Evolutionary conservation across 176 grass and related monocot species (phyloP).

Genomic region (Avena sativa): DNA sequence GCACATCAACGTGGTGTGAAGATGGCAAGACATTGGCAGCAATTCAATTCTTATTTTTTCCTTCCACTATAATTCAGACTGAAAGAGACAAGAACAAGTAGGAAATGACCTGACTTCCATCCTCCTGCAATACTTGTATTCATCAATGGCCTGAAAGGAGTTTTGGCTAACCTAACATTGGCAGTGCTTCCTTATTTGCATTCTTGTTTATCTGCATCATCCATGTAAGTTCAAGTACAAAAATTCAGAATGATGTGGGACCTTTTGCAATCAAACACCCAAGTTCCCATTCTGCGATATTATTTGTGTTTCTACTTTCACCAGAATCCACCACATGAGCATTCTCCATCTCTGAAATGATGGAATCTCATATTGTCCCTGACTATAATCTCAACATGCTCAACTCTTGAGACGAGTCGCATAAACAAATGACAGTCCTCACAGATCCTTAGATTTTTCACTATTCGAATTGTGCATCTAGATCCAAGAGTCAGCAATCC

Average conservation of each 20-base stretch:
- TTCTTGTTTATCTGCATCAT: slow-evolving; percentile 11
- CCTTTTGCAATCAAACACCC: slow-evolving; percentile 1
- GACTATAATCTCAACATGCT: slow-evolving; percentile 54
- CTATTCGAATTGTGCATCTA: slow-evolving; percentile 60
- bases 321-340: slow-evolving; percentile 77
- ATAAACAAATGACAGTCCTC: slow-evolving; percentile 77
- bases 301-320: slow-evolving; percentile 40
- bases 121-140: slow-evolving; percentile 24
- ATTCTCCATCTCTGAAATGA: slow-evolving; percentile 69
- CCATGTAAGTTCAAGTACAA: not conserved
- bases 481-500: slow-evolving; percentile 53
- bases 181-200: not conserved
- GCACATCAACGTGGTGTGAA: slow-evolving; percentile 15
- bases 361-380: slow-evolving; percentile 81
- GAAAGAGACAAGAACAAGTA: slow-evolving; percentile 13
- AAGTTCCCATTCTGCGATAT: slow-evolving; percentile 10
- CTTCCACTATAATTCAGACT: slow-evolving; percentile 20
- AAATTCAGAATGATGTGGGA: slow-evolving; percentile 27
- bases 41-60: slow-evolving; percentile 39
- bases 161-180: not conserved
- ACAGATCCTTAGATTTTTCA: slow-evolving; percentile 82
- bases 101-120: slow-evolving; percentile 6
- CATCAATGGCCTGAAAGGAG: not conserved
- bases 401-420: slow-evolving; percentile 56
- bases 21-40: slow-evolving; percentile 28